These are phyloP conservation scores for Trametes sp. DNA, from an alignment of 1,284 basidiomycete species.

Conservation along the genomic window DNA sequence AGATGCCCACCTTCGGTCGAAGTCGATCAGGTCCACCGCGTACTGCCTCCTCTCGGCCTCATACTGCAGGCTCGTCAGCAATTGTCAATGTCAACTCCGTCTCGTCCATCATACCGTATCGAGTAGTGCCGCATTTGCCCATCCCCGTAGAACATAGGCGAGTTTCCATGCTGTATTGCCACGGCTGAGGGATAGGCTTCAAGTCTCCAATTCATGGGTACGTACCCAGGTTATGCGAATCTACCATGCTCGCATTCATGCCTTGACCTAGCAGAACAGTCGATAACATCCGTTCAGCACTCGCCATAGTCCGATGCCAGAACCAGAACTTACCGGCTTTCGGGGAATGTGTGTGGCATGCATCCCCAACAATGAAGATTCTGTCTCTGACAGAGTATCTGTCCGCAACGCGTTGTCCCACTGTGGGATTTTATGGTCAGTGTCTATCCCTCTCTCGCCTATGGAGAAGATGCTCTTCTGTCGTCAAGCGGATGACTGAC, in stretches of 20 bases:
- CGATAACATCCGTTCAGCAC: background rate
- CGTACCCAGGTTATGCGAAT: conserved; percentile 78
- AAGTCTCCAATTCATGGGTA: background rate
- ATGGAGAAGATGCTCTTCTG: too few relatives aligned
- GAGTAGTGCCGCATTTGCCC: conserved; percentile 69
- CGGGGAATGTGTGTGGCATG: conserved; percentile 87
- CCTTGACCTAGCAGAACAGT: conserved; percentile 58
- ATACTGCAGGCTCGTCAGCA: conserved; percentile 54
- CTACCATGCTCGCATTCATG: conserved; percentile 84
- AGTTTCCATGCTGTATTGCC: conserved; percentile 80
- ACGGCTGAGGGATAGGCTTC: too few relatives aligned
- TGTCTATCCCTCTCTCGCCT: too few relatives aligned
- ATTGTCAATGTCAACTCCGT: background rate
- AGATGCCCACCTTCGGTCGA: conserved; percentile 75
- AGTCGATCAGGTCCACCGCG: conserved; percentile 82
- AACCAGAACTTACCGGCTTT: conserved; percentile 51
- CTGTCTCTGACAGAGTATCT: conserved; percentile 71
- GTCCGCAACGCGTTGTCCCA: conserved; percentile 82
- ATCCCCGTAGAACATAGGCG: conserved; percentile 73
- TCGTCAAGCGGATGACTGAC: conserved; percentile 33
- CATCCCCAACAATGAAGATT: conserved; percentile 84
- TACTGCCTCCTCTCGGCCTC: conserved; percentile 77
- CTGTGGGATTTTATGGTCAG: too few relatives aligned
- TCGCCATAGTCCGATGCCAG: too few relatives aligned
- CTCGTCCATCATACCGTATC: conserved; percentile 79